Evolutionary conservation across 352 stramenopile species (phyloP), one percentile per base, ranked within the genome.

Genomic region (Phytophthora tentaculata): DNA sequence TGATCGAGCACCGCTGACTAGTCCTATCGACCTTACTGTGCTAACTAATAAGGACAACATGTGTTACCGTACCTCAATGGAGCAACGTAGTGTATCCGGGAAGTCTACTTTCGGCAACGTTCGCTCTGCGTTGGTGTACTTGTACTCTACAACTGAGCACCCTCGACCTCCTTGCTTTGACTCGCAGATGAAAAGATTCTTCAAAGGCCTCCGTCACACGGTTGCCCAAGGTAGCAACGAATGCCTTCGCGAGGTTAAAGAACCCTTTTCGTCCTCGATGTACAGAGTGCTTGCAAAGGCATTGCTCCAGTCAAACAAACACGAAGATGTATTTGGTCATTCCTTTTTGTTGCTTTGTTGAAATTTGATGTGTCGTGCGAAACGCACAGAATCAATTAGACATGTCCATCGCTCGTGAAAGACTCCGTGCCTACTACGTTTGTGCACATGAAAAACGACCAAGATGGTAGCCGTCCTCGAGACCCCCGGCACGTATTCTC

Each of bases 361-460:
- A 48, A 65, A 69, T 26, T 28, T 68, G 0, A 68, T 69, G 53
- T 69, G 58, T 28, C 37, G 48, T 19, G 65, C 65, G 28, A 45
- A 39, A 19, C 64, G 17, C 8, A 28, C 65, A 9, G 45, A 55
- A n/a, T 67, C 53, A 1, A 61, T 73, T 19, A 45, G 26, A n/a
- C 43, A 48, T 29, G 58, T 8, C 1, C 64, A 72, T 59, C 5
- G 67, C 1, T 23, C 49, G 3, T 68, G 58, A 45, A 64, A 39
- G 58, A 73, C 28, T 24, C 52, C 1, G 41, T 68, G 1, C n/a
- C 37, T 1, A 64, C 76, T 29, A 55, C 37, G 5, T 81, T 78
- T 44, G 57, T 16, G 2, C 69, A 76, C 20, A 71, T 74, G 62
- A 74, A 81, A 49, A 81, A 77, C 16, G 66, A 77, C 29, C 64